Percentiles rank a stretch among this genome's conserved stretches.
These are phyloP conservation scores for Neurospora tetrasperma DNA, from an alignment of 495 filamentous ascomycete species.

Conservation along the genomic window DNA sequence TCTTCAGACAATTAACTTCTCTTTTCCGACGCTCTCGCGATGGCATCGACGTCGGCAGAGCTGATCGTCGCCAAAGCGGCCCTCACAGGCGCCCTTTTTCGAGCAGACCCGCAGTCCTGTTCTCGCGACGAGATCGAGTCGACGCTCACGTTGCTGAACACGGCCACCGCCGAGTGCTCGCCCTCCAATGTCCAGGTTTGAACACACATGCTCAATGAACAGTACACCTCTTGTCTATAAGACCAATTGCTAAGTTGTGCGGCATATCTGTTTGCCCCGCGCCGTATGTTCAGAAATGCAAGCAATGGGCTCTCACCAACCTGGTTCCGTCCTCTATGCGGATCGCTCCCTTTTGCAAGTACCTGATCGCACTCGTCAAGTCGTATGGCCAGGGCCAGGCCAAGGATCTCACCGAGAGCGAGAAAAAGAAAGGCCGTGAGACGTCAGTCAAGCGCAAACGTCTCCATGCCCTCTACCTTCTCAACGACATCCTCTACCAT, in stretches of 20 bases:
- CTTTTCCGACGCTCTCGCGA: slow-evolving; percentile 18
- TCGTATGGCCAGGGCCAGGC: slow-evolving; percentile 39
- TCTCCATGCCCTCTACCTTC: slow-evolving; percentile 70
- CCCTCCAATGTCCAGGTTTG: slow-evolving; percentile 92
- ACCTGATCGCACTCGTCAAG: slow-evolving; percentile 55
- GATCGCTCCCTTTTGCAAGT: slow-evolving; percentile 61
- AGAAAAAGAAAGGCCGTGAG: slow-evolving; percentile 21
- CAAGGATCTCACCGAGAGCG: slow-evolving; percentile 6
- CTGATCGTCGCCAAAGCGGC: slow-evolving; percentile 75
- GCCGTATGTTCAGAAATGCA: slow-evolving; percentile 57
- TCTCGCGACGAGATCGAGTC: slow-evolving; percentile 60
- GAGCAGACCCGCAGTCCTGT: slow-evolving; percentile 63
- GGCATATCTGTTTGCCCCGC: slow-evolving; percentile 15
- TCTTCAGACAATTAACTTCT: background rate
- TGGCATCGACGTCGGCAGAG: slow-evolving; percentile 65
- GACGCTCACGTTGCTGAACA: slow-evolving; percentile 59
- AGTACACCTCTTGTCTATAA: slow-evolving; percentile 31
- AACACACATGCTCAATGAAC: slow-evolving; percentile 36
- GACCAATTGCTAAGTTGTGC: slow-evolving; percentile 49
- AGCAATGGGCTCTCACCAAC: slow-evolving; percentile 70
- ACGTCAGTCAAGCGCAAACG: slow-evolving; percentile 57
- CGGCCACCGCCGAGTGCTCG: slow-evolving; percentile 64
- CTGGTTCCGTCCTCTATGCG: slow-evolving; percentile 58
- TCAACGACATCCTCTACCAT: slow-evolving; percentile 79
- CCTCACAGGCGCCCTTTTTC: slow-evolving; percentile 63